Evolutionary conservation across 2,329 filamentous ascomycete species (phyloP).

Genomic region (Fusarium floridanum): DNA sequence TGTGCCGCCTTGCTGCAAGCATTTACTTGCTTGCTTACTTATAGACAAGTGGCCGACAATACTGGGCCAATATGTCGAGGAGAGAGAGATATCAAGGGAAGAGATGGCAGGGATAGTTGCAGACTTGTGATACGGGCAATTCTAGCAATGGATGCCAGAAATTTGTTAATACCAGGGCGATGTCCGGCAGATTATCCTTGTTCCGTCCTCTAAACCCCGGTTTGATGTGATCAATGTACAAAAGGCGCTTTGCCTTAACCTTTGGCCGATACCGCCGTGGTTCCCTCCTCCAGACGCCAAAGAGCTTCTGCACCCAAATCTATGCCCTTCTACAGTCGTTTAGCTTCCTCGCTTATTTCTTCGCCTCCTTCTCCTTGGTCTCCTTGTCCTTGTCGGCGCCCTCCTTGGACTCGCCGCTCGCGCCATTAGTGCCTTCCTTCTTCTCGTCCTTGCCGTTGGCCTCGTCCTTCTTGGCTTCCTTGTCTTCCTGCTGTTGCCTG

Average conservation of each 20-base stretch:
- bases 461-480: conserved; percentile 87
- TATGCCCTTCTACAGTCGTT: conserved; percentile 33
- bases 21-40: conserved; percentile 86
- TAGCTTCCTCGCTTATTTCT: conserved; percentile 48
- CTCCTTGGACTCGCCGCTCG: conserved; percentile 64
- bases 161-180: conserved; percentile 5
- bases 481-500: conserved; percentile 95
- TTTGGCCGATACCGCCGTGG: conserved; percentile 33
- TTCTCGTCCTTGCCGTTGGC: conserved; percentile 70
- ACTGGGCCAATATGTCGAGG: conserved; percentile 69
- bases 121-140: conserved; percentile 48
- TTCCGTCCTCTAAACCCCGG: conserved; percentile 43
- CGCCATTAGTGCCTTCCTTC: conserved; percentile 62
- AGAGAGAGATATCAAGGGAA: conserved; percentile 67
- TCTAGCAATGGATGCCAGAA: conserved; percentile 1
- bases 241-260: conserved; percentile 40
- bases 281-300: conserved; percentile 42
- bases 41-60: conserved; percentile 72
- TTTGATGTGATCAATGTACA: conserved; percentile 49
- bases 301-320: conserved; percentile 34
- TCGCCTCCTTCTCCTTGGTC: conserved; percentile 67
- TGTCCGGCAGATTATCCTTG: conserved; percentile 40
- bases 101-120: conserved; percentile 80
- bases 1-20: conserved; percentile 81
- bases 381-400: conserved; percentile 66